Evolutionary conservation across 148 eudicot genomes (phyloP).

Genomic region (Cornus controversa): DNA sequence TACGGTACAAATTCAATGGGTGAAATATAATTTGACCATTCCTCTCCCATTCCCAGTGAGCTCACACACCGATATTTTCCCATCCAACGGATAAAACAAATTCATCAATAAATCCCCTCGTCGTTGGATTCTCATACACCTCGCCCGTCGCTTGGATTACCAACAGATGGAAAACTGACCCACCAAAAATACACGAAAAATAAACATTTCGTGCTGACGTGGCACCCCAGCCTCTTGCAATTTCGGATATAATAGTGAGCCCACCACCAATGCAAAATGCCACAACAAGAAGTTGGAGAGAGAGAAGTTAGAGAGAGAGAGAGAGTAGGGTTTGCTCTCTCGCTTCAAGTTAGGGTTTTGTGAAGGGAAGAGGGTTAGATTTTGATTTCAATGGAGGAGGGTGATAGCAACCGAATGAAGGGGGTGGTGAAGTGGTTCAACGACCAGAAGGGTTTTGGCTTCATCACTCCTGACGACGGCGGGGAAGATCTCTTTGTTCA

Average conservation of each 20-base stretch:
- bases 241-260: not conserved
- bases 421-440: slow-evolving; percentile 44
- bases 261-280: not conserved
- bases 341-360: not conserved
- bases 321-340: slow-evolving; percentile 19
- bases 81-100: not conserved
- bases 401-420: not conserved
- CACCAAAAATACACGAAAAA: not conserved
- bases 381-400: not conserved
- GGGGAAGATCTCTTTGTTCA: slow-evolving; percentile 45
- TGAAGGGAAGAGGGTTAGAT: not conserved
- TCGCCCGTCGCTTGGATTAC: no score
- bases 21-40: not conserved
- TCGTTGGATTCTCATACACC: not conserved
- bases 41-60: not conserved
- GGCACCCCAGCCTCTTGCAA: not conserved
- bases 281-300: not conserved
- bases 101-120: not conserved
- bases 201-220: not conserved
- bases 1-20: no score
- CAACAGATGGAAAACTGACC: not conserved
- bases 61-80: not conserved
- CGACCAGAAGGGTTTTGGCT: slow-evolving; percentile 40
- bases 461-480: slow-evolving; percentile 45
- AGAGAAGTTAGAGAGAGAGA: slow-evolving; percentile 5